Evolutionary conservation across 2,329 filamentous ascomycete species (phyloP), one percentile per base, ranked within the genome.

Genomic region (Penicillium sp.): DNA sequence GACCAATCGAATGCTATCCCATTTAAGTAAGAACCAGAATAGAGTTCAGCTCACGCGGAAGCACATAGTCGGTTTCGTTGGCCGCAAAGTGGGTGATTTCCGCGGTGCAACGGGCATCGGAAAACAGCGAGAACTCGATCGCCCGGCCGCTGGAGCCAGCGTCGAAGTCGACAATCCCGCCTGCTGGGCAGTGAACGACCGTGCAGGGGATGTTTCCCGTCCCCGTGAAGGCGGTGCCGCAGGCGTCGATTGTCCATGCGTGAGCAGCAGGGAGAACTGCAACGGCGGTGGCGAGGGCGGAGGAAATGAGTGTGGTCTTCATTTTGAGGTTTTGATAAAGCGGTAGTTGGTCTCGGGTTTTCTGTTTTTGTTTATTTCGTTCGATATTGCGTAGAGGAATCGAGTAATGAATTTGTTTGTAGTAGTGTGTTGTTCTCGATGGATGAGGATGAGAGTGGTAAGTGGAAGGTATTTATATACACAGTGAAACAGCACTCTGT

Each of bases 181-280:
- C 55, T 7, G 11, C 19, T 13, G 35, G n/a, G 55, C 55, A 58
- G 44, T 19, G 23, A 7, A 50, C 19, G 0, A 8, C 38, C 13
- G 55, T 58, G 29, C 55, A 58, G 15, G 31, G 1, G 46, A 15
- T 23, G 3, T n/a, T 8, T 21, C 35, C n/a, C 9, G 45, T 41
- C 7, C 55, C 46, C 7, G 55, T 21, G 21, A 26, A 50, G 6
- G 13, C 29, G 11, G 21, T n/a, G 46, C 55, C 55, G 30, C 55
- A 58, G 55, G 46, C 55, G n/a, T 41, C 38, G 29, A 58, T 26
- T 15, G 55, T 41, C 55, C 55, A 58, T 46, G 55, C 55, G 46
- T 21, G 50, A 21, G 46, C 15, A 11, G 50, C 30, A 19, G 35
- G 45, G 49, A 35, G 45, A 13, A 38, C 7, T 7, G 55, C 46